These are phyloP conservation scores for Crucibulum laeve DNA, from an alignment of 768 basidiomycete species.

Conservation along the genomic window DNA sequence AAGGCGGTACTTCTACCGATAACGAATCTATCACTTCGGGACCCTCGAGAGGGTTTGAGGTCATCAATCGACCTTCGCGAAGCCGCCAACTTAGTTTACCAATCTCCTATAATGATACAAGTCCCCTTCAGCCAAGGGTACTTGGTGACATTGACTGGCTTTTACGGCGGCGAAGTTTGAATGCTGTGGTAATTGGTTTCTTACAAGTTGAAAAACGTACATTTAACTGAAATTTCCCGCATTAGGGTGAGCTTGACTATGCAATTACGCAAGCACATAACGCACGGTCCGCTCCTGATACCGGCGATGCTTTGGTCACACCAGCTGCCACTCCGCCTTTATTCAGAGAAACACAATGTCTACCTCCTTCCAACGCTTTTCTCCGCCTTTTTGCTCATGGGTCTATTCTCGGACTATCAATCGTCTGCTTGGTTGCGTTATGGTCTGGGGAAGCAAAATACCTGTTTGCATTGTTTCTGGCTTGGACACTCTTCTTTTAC, in stretches of 20 bases:
- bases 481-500: slow-evolving; percentile 61
- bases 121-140: slow-evolving; percentile 37
- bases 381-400: slow-evolving; percentile 53
- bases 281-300: slow-evolving; percentile 43
- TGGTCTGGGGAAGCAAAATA: slow-evolving; percentile 52
- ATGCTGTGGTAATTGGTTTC: slow-evolving; percentile 53
- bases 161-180: slow-evolving; percentile 65
- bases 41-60: slow-evolving; percentile 42
- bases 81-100: slow-evolving; percentile 24
- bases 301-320: slow-evolving; percentile 11
- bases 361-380: slow-evolving; percentile 33
- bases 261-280: slow-evolving; percentile 54
- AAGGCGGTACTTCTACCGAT: slow-evolving; percentile 41
- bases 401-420: slow-evolving; percentile 53
- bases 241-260: slow-evolving; percentile 75
- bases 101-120: slow-evolving; percentile 10
- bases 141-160: slow-evolving; percentile 79
- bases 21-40: slow-evolving; percentile 40
- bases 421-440: slow-evolving; percentile 53
- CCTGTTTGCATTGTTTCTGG: slow-evolving; percentile 61
- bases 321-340: slow-evolving; percentile 15
- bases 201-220: slow-evolving; percentile 4
- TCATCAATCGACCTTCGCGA: slow-evolving; percentile 42
- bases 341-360: slow-evolving; percentile 15
- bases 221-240: slow-evolving; percentile 13